Percentiles rank a stretch among this genome's conserved stretches.
phyloP scores from a whole-genome alignment of 495 filamentous ascomycete species.

The Penicillium silybi region DNA sequence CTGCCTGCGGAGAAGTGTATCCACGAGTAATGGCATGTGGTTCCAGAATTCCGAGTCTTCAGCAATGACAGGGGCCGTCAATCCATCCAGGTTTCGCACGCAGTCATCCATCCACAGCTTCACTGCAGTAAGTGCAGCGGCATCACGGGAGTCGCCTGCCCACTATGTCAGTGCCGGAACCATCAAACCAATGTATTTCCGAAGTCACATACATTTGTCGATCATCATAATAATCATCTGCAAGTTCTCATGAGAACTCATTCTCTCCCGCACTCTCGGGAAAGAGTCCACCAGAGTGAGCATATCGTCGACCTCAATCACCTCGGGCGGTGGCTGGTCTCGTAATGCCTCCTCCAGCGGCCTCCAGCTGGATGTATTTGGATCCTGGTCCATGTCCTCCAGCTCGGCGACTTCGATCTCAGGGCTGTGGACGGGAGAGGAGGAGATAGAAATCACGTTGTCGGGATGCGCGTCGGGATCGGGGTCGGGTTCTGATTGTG shows the following conservation, averaged over 20 bases:
- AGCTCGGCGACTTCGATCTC: constrained; percentile 54
- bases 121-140: constrained; percentile 19
- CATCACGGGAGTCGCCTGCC: constrained; percentile 30
- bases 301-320: constrained; percentile 34
- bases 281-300: constrained; percentile 31
- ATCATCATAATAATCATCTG: constrained; percentile 32
- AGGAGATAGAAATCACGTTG: constrained; percentile 44
- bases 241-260: constrained; percentile 35
- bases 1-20: constrained; percentile 42
- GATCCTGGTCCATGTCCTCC: constrained; percentile 51
- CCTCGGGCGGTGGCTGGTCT: constrained; percentile 25
- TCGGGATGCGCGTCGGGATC: constrained; percentile 19
- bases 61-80: constrained; percentile 23
- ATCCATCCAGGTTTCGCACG: constrained; percentile 24
- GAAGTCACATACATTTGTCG: constrained; percentile 39
- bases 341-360: constrained; percentile 34
- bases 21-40: constrained; percentile 41
- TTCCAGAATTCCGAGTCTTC: constrained; percentile 53
- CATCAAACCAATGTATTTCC: neutral
- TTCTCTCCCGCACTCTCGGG: constrained; percentile 26
- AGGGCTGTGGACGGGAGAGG: constrained; percentile 48
- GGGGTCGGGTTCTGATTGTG: constrained; percentile 5
- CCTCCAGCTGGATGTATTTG: constrained; percentile 43
- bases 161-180: constrained; percentile 5
- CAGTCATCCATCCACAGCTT: constrained; percentile 36